These are phyloP conservation scores for Trichoderma sp. DNA, from an alignment of 2,329 filamentous ascomycete genomes.

Conservation along the genomic window DNA sequence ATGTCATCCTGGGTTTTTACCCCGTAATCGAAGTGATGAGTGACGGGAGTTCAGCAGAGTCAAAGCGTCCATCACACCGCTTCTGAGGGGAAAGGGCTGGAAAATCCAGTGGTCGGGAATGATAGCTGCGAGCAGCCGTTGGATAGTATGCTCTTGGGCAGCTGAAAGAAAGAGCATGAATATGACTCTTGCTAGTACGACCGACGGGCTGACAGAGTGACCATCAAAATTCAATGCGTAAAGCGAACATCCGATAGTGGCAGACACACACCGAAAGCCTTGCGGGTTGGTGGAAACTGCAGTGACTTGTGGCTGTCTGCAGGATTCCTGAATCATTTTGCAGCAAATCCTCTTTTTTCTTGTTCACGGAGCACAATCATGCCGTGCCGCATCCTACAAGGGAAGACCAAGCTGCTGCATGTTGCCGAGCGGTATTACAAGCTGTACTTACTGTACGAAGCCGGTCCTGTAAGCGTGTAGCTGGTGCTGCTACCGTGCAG, in stretches of 20 bases:
- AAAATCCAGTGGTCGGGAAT: conserved; percentile 12
- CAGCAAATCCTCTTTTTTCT: background rate
- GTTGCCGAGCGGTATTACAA: conserved; percentile 13
- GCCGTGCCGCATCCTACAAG: conserved; percentile 14
- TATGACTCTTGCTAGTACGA: background rate
- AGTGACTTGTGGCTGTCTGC: conserved; percentile 5
- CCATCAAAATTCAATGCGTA: background rate
- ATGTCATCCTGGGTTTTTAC: background rate
- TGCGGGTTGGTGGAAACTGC: background rate
- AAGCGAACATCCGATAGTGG: background rate
- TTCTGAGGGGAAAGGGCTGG: conserved; percentile 15
- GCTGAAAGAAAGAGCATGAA: conserved; percentile 11
- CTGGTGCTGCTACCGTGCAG: too few relatives aligned
- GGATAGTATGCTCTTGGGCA: background rate
- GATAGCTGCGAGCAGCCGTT: background rate
- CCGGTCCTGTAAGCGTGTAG: background rate
- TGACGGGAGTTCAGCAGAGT: background rate
- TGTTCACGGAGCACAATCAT: conserved; percentile 3
- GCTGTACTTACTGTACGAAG: background rate
- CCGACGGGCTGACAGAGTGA: conserved; percentile 11
- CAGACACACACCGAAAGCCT: conserved; percentile 5
- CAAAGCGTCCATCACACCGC: conserved; percentile 19
- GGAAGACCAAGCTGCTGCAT: background rate
- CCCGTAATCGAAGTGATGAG: background rate
- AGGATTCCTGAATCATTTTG: background rate